Percentiles rank a stretch among this genome's conserved stretches.
Conservation (phyloP, 2,329 filamentous ascomycete genomes). For the Onygenales sp. region DNA sequence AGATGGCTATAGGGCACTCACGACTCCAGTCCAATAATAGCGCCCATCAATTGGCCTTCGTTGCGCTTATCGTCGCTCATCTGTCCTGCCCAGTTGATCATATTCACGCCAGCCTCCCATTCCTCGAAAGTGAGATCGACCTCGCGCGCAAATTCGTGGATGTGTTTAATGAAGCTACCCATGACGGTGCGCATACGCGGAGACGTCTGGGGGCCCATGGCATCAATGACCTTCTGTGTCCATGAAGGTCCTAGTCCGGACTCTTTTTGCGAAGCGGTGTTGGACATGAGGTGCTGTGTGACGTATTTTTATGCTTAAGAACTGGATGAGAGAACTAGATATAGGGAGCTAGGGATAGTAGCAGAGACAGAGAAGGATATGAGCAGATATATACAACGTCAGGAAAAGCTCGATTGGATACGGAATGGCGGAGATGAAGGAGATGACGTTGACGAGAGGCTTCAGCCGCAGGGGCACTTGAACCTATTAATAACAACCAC, state of each 20-base stretch:
- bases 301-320: not conserved
- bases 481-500: not conserved
- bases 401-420: not conserved
- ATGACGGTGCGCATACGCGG: constrained; percentile 58
- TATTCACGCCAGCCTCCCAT: constrained; percentile 46
- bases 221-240: constrained; percentile 63
- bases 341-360: not conserved
- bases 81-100: constrained; percentile 53
- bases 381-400: not conserved
- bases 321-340: not conserved
- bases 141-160: constrained; percentile 52
- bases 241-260: constrained; percentile 34
- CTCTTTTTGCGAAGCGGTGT: not conserved
- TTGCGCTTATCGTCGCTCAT: constrained; percentile 56
- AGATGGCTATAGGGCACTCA: constrained; percentile 24
- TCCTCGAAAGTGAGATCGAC: constrained; percentile 50
- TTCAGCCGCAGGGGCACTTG: not conserved
- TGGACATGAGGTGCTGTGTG: not conserved
- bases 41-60: constrained; percentile 52
- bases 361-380: not conserved
- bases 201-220: constrained; percentile 61
- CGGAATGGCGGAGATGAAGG: not conserved
- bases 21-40: constrained; percentile 51
- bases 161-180: constrained; percentile 42
- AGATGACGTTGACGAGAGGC: not conserved